A percentile compares a stretch with the other conserved stretches of the same genome.
Conservation (phyloP, 2,329 filamentous ascomycete genomes). For the Claviceps sp. region DNA sequence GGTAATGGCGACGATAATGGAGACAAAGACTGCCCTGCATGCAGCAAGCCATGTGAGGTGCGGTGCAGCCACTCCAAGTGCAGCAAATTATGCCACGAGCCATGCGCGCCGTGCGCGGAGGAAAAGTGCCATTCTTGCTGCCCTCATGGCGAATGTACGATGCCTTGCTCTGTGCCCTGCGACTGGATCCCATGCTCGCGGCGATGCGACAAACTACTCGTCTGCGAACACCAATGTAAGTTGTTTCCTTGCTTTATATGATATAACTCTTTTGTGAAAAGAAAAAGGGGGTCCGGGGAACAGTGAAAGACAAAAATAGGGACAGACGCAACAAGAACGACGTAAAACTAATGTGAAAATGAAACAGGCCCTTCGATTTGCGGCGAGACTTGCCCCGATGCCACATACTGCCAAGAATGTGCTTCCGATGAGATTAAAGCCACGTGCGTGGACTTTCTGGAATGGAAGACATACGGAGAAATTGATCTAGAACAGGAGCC, state of each 20-base stretch:
- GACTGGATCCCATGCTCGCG: conserved; percentile 50
- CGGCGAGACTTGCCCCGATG: conserved; percentile 45
- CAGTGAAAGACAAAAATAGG: too few relatives aligned
- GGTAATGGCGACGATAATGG: conserved; percentile 13
- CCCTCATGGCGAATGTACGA: conserved; percentile 33
- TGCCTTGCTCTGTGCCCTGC: conserved; percentile 55
- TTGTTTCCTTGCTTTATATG: not conserved
- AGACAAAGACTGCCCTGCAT: conserved; percentile 29
- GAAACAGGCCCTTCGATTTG: conserved; percentile 40
- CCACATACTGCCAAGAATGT: conserved; percentile 44
- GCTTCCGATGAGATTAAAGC: conserved; percentile 28
- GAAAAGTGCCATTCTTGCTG: conserved; percentile 39
- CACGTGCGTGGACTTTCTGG: conserved; percentile 41
- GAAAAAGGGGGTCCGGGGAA: too few relatives aligned
- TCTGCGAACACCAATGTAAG: conserved; percentile 47
- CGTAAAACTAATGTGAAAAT: not conserved
- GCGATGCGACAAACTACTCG: conserved; percentile 38
- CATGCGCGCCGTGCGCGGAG: conserved; percentile 48
- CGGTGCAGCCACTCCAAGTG: conserved; percentile 44
- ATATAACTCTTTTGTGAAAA: not conserved
- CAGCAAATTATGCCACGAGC: conserved; percentile 39
- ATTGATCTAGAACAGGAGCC: conserved; percentile 45
- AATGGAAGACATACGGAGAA: conserved; percentile 39
- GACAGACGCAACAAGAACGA: not conserved
- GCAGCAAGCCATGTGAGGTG: conserved; percentile 36